A percentile compares a stretch with the other conserved stretches of the same genome.
These are phyloP conservation scores for Blastocrithidia nonstop DNA, from an alignment of 208 protist genomes.

Conservation along the genomic window DNA sequence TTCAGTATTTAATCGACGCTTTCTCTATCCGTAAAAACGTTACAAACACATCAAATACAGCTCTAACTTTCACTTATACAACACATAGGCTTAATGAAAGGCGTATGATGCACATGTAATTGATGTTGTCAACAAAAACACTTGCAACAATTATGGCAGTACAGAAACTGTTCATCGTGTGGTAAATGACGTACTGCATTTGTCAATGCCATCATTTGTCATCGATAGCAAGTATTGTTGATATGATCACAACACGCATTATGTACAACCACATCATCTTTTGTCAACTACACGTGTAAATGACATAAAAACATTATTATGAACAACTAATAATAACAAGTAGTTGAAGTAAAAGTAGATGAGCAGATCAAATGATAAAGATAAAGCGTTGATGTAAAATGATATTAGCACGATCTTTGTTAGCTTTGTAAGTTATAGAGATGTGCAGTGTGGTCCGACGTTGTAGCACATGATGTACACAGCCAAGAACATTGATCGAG, in stretches of 20 bases:
- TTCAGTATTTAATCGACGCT: slow-evolving; percentile 23
- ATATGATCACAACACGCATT: neutral
- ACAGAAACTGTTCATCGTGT: neutral
- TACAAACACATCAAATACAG: slow-evolving; percentile 30
- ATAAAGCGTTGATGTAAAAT: neutral
- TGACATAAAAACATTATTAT: neutral
- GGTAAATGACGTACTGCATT: slow-evolving; percentile 4
- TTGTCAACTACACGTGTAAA: neutral
- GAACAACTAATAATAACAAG: neutral
- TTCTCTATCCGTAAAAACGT: slow-evolving; percentile 44
- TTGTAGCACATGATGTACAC: slow-evolving; percentile 47
- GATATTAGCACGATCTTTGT: slow-evolving; percentile 65
- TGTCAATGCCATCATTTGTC: neutral
- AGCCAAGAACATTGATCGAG: slow-evolving; percentile 42
- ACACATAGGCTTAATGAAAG: slow-evolving; percentile 5
- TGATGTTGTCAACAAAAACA: neutral
- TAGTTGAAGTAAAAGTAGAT: neutral
- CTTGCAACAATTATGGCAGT: neutral
- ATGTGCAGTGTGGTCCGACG: slow-evolving; percentile 65
- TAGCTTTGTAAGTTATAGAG: slow-evolving; percentile 78
- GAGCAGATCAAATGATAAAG: neutral
- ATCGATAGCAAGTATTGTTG: too few species aligned
- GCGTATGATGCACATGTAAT: slow-evolving; percentile 1
- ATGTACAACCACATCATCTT: neutral
- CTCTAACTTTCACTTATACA: slow-evolving; percentile 21